Evolutionary conservation across 1,284 basidiomycete genomes (phyloP).

Genomic region (Mixia osmundae): DNA sequence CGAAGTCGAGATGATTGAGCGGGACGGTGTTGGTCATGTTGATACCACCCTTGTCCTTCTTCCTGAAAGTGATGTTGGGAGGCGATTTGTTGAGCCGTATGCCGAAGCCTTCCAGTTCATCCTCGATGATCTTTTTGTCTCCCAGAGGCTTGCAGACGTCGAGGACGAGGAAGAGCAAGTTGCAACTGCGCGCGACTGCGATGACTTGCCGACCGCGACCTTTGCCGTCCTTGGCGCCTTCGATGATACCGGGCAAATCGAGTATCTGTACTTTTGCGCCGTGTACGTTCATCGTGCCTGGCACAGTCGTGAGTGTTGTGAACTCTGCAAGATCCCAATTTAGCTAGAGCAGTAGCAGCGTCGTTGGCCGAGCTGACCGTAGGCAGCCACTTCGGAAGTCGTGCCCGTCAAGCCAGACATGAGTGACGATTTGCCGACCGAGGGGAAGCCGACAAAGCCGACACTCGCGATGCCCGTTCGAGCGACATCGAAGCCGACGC

Average conservation of each 20-base stretch:
- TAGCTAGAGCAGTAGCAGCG: neutral
- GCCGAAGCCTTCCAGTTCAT: constrained; percentile 87
- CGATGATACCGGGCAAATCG: constrained; percentile 62
- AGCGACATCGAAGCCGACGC: constrained; percentile 86
- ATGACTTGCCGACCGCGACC: constrained; percentile 89
- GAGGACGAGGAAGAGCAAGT: constrained; percentile 94
- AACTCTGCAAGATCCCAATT: constrained; percentile 32
- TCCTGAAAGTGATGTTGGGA: constrained; percentile 51
- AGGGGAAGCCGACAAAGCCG: constrained; percentile 50
- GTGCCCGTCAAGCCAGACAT: constrained; percentile 75
- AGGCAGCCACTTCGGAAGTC: neutral
- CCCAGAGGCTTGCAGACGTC: constrained; percentile 92
- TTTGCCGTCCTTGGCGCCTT: constrained; percentile 93
- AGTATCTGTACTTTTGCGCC: constrained; percentile 58
- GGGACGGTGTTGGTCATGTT: constrained; percentile 89
- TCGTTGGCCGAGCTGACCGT: neutral
- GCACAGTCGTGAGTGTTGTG: constrained; percentile 40
- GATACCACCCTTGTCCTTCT: constrained; percentile 72
- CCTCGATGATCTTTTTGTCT: constrained; percentile 77
- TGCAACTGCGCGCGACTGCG: constrained; percentile 93
- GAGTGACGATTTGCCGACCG: constrained; percentile 52
- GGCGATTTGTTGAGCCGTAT: constrained; percentile 53
- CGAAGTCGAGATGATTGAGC: constrained; percentile 82
- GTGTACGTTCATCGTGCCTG: constrained; percentile 81
- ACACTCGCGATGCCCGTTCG: constrained; percentile 87